A percentile compares a stretch with the other conserved stretches of the same genome.
phyloP scores from a whole-genome alignment of 139 green algal species.

The Auxenochlorella pyrenoidosa region DNA sequence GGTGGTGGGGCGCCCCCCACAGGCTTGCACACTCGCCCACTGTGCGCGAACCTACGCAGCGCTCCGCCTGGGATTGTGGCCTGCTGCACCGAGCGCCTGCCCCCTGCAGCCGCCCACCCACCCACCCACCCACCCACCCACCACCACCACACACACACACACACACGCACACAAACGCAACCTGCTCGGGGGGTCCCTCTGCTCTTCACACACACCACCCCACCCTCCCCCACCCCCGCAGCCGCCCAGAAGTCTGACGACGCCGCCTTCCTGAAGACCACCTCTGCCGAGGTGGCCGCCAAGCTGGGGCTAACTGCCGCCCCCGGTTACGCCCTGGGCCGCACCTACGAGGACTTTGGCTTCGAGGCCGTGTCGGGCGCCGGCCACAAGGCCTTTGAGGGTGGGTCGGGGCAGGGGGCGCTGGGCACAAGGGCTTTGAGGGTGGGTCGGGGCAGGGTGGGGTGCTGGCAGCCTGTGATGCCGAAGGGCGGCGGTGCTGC shows the following conservation, averaged over 20 bases:
- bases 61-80: too few species aligned
- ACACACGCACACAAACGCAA: too few species aligned
- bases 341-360: slow-evolving; percentile 69
- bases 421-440: slow-evolving; percentile 20
- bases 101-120: too few species aligned
- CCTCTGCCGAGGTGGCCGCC: slow-evolving; percentile 62
- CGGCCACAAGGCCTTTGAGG: slow-evolving; percentile 20
- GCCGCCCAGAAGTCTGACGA: slow-evolving; percentile 69
- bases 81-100: too few species aligned
- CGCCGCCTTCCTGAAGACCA: slow-evolving; percentile 75
- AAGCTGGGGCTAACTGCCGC: slow-evolving; percentile 61
- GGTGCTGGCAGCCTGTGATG: slow-evolving; percentile 23
- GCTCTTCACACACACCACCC: too few species aligned
- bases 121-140: too few species aligned
- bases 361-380: slow-evolving; percentile 43
- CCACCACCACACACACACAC: too few species aligned
- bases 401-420: background rate
- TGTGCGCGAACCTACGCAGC: too few species aligned
- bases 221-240: background rate
- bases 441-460: background rate
- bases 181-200: too few species aligned
- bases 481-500: too few species aligned
- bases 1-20: too few species aligned
- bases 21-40: too few species aligned
- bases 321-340: slow-evolving; percentile 62